phyloP scores from a whole-genome alignment of 768 basidiomycete species.

The Jaapia argillacea region DNA sequence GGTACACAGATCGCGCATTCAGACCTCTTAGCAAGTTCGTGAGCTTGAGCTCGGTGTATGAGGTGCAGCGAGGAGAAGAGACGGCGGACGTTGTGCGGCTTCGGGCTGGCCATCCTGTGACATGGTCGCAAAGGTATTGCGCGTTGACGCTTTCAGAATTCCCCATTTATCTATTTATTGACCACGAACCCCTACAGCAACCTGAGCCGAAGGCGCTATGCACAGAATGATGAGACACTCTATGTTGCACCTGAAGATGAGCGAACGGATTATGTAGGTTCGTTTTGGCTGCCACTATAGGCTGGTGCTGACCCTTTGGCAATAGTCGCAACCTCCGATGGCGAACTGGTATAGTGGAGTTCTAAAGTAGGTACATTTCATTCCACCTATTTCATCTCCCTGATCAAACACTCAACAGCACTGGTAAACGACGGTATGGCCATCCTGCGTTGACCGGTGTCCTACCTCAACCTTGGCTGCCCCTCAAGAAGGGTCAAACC shows the following conservation, averaged over 20 bases:
- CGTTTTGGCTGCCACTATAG: not conserved
- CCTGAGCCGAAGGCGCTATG: constrained; percentile 79
- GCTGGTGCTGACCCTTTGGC: constrained; percentile 2
- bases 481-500: constrained; percentile 74
- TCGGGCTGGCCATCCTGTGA: constrained; percentile 78
- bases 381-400: not conserved
- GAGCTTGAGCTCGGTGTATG: constrained; percentile 76
- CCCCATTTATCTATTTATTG: not conserved
- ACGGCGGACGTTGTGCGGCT: constrained; percentile 69
- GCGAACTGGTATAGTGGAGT: constrained; percentile 91
- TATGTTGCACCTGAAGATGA: constrained; percentile 95
- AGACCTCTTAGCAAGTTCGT: constrained; percentile 72
- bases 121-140: constrained; percentile 75
- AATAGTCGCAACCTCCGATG: constrained; percentile 92
- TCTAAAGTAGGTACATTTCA: constrained; percentile 51
- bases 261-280: constrained; percentile 74
- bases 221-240: constrained; percentile 86
- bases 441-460: constrained; percentile 93
- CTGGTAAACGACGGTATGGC: constrained; percentile 90
- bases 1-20: constrained; percentile 61
- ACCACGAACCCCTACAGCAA: no score
- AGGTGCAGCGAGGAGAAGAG: constrained; percentile 85
- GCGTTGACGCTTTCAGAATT: not conserved
- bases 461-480: constrained; percentile 91
- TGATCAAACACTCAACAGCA: constrained; percentile 32